Evolutionary conservation across 2,329 filamentous ascomycete genomes (phyloP), one percentile per base, ranked within the genome.

Genomic region (Ophiocordyceps sinensis): DNA sequence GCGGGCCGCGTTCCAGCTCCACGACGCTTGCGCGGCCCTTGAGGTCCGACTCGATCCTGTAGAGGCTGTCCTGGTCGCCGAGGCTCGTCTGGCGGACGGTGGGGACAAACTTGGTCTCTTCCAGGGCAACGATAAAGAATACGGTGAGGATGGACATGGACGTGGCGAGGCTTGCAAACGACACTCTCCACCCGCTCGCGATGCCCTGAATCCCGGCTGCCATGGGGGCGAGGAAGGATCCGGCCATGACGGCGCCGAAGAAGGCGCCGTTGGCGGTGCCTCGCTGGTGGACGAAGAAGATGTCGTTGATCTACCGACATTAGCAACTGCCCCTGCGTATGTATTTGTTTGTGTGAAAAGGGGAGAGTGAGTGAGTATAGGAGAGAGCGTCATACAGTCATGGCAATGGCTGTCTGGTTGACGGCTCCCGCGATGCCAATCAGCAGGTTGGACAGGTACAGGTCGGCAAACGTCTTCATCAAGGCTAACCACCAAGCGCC

Each of bases 401-500:
- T 40, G 14, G 14, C 21, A 29, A 36, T 40, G 32, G 31, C 31
- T 6, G 57, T 55, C 42, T 66, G 61, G 31, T 61, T 60, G 5
- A 61, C 56, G 5, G 63, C 59, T 10, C 60, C 63, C 3, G 55
- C 55, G 13, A 64, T 40, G 0, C 63, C 58, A 11, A 54, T 51
- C 0, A 60, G 37, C 12, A 57, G 21, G 28, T 70, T 69, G 30
- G 60, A 56, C 1, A 59, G 49, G 49, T 67, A 62, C 37, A 68
- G 51, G 31, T 74, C 68, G 0, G 49, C 60, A 1, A 54, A 53
- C 0, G 53, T 68, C 26, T 61, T 45, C 32, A 65, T 61, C 15
- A 54, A 57, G 0, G 69, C 69, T 4, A 55, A 55, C 68, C 67
- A 72, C 19, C 51, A 47, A 10, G 44, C 42, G 0, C 44, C 64